These are phyloP conservation scores for Pisolithus microcarpus DNA, from an alignment of 768 basidiomycete genomes.

Conservation along the genomic window DNA sequence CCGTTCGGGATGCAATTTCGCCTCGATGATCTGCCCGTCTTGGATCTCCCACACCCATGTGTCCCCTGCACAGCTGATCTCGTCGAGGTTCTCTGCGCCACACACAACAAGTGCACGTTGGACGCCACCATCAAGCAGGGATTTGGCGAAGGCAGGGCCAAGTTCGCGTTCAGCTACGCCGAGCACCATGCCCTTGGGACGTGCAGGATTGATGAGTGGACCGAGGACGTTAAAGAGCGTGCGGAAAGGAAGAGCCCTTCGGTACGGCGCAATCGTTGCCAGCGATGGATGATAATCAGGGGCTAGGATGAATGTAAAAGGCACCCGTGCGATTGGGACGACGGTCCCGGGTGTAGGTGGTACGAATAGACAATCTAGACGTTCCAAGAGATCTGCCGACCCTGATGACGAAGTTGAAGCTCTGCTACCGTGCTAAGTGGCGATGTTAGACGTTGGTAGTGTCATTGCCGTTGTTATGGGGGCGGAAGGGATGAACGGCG, in stretches of 20 bases:
- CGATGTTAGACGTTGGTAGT: no score
- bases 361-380: slow-evolving; percentile 71
- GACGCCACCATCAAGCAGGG: slow-evolving; percentile 66
- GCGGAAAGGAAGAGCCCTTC: slow-evolving; percentile 84
- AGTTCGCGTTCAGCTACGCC: slow-evolving; percentile 82
- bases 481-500: not conserved
- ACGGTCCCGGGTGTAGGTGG: slow-evolving; percentile 43
- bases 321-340: slow-evolving; percentile 50
- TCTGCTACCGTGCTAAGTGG: slow-evolving; percentile 70
- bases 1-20: slow-evolving; percentile 55
- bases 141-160: slow-evolving; percentile 73
- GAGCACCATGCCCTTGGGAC: slow-evolving; percentile 82
- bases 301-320: slow-evolving; percentile 91
- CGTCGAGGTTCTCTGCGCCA: slow-evolving; percentile 85
- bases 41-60: slow-evolving; percentile 80
- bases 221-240: slow-evolving; percentile 96
- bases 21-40: slow-evolving; percentile 57
- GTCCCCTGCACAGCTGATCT: slow-evolving; percentile 90
- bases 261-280: slow-evolving; percentile 73
- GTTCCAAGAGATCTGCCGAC: slow-evolving; percentile 85
- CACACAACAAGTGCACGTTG: slow-evolving; percentile 87
- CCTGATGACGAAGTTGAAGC: slow-evolving; percentile 94
- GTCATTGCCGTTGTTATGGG: no score
- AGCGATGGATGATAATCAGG: slow-evolving; percentile 89
- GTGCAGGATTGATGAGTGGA: slow-evolving; percentile 87